Evolutionary conservation across 2,329 filamentous ascomycete species (phyloP).

Genomic region (Hypoxylon sp.): DNA sequence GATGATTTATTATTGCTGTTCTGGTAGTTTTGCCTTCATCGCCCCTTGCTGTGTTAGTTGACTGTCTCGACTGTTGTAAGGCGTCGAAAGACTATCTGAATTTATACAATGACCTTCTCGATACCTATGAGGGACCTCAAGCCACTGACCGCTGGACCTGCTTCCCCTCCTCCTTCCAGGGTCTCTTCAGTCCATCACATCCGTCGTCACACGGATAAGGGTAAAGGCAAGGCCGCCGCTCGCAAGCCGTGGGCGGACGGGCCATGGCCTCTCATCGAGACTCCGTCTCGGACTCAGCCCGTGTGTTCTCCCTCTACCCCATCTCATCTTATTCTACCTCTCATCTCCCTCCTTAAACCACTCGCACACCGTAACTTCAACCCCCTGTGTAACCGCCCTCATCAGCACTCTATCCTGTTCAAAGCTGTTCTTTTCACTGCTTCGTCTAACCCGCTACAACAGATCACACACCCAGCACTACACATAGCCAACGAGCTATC

Average conservation of each 20-base stretch:
- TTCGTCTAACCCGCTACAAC: not conserved
- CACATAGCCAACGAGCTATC: conserved; percentile 55
- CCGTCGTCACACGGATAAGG: not conserved
- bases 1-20: not conserved
- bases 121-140: conserved; percentile 2
- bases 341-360: not conserved
- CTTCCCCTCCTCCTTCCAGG: conserved; percentile 8
- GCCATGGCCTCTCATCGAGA: conserved; percentile 52
- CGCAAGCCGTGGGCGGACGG: conserved; percentile 51
- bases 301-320: conserved; percentile 20
- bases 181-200: not conserved
- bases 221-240: conserved; percentile 19
- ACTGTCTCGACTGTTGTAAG: not conserved
- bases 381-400: not conserved
- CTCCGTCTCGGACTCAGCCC: conserved; percentile 43
- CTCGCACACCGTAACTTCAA: not conserved
- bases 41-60: not conserved
- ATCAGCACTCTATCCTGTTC: not conserved
- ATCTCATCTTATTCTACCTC: not conserved
- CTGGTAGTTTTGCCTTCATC: not conserved
- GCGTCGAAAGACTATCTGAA: not conserved
- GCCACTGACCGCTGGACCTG: not conserved
- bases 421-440: conserved; percentile 4
- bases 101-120: conserved; percentile 20
- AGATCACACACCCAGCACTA: conserved; percentile 50